Evolutionary conservation across 495 filamentous ascomycete genomes (phyloP), one percentile per base, ranked within the genome.

Genomic region (Rusavskia elegans): DNA sequence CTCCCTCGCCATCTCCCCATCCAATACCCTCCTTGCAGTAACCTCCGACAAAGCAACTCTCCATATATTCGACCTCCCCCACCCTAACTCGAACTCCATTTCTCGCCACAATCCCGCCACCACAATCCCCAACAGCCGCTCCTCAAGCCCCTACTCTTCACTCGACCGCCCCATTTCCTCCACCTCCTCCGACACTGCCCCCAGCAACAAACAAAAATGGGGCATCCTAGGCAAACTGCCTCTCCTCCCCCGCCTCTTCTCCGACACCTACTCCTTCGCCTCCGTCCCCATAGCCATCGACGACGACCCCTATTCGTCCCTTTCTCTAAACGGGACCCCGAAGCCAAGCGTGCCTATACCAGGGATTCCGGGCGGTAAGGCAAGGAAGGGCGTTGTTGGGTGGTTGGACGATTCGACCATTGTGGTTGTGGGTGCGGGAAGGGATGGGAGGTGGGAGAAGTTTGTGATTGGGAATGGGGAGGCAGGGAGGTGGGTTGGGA

Each of bases 41-140:
- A 96, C 93, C n/a, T 95, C 88, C 23, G 92, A 98, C 70, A 98
- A 96, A 64, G 87, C 83, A 5, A 98, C 88, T 3, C 68, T 98
- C 17, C 92, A 98, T 66, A 78, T 98, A 39, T 98, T 96, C 62
- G 87, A 96, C 50, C 68, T 86, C 19, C 79, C 77, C 7, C 65
- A 70, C 49, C 63, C 64, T 38, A 87, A 87, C 50, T 95, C 93
- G n/a, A 95, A 88, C 25, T 92, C 97, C 70, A 98, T 95, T 64
- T 87, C 83, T 5, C 97, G 87, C 3, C 67, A 97, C 66, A 78
- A 96, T 39, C 96, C 95, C 61, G 86, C 95, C 49, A 67, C 85
- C 68, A 48, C 63, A 63, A 41, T 49, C 9, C 45, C 58, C 25
- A 27, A 6, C 7, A 27, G 17, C 53, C 64, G 11, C 17, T 38